Base-by-base conservation (phyloP, 768 basidiomycete species). In the Collybiopsis luxurians region DNA sequence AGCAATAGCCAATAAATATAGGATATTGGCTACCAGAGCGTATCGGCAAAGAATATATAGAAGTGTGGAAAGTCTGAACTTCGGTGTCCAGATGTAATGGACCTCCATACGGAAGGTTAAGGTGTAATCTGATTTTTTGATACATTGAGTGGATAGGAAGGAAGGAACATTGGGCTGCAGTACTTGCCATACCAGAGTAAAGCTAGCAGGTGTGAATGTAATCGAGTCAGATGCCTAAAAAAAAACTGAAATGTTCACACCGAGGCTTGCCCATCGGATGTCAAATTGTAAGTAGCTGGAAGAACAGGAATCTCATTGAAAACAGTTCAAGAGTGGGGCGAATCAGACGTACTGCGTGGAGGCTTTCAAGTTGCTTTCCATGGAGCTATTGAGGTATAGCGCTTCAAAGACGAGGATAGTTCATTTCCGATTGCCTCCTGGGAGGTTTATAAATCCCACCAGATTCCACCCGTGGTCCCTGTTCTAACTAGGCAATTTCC, bases 31-130 rank as follows among this genome's bases (percentile, higher is more conserved):
- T 4, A 68, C 30, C 28, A 73, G 61, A 2, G 70, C 72, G 45
- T 73, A 73, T 28, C 72, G 70, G 51, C 69, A 73, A 11, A 68
- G 60, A 26, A 67, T 57, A 58, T 71, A 72, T 23, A 72, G 65
- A 70, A 73, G 30, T 0, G 68, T 72, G 7, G 69, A 69, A 9
- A 68, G 26, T 10, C 66, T 58, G 24, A 72, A 61, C 45, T 58
- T 63, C 11, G 62, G 45, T 17, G 45, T 44, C 73, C 72, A 73
- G 12, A 74, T 63, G 51, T 72, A 71, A 28, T 65, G 55, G 31
- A 74, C 61, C 48, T 73, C 71, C 49, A 59, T 57, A 2, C 64
- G 60, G 40, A 73, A 66, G 0, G 71, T 72, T 24, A 73, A 58
- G 30, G 61, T 59, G 44, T 69, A 73, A 51, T 73, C 48, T 49